phyloP scores from a whole-genome alignment of 1,284 basidiomycete genomes.

The Puccinia sorghi region DNA sequence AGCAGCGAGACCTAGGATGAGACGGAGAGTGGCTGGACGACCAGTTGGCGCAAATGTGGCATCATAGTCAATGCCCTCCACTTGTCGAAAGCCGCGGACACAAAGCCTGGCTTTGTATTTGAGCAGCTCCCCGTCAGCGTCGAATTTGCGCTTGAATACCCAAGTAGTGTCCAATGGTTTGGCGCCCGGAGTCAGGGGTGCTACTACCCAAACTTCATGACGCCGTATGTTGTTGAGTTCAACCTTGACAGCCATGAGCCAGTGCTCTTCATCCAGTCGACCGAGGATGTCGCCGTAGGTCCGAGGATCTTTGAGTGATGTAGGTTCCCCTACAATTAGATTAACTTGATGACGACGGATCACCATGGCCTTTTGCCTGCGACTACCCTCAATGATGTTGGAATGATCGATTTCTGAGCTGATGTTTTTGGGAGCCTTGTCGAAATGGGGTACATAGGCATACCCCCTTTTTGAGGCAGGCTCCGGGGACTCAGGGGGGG shows the following conservation, averaged over 20 bases:
- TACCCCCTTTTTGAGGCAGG: not conserved
- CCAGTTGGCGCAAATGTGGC: slow-evolving; percentile 19
- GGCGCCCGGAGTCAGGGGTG: not conserved
- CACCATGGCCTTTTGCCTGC: too few species aligned
- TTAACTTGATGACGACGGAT: not conserved
- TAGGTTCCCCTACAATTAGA: not conserved
- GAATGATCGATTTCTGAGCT: not conserved
- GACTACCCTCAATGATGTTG: not conserved
- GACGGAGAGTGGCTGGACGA: not conserved
- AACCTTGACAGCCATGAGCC: not conserved
- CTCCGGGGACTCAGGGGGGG: not conserved
- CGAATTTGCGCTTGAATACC: slow-evolving; percentile 23
- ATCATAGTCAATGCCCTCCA: slow-evolving; percentile 10
- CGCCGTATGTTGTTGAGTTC: slow-evolving; percentile 13
- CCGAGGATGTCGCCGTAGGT: not conserved
- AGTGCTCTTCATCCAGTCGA: not conserved
- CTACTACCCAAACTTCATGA: slow-evolving; percentile 5
- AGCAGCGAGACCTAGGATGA: not conserved
- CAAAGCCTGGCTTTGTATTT: slow-evolving; percentile 27
- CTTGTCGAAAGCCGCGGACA: slow-evolving; percentile 15
- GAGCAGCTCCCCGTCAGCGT: not conserved
- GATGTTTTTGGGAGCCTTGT: slow-evolving; percentile 21
- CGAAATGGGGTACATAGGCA: not conserved
- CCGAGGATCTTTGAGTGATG: not conserved
- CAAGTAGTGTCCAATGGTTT: slow-evolving; percentile 4